Evolutionary conservation across 805 yeast genomes (phyloP), one percentile per base, ranked within the genome.

Genomic region (Candida ulmi): DNA sequence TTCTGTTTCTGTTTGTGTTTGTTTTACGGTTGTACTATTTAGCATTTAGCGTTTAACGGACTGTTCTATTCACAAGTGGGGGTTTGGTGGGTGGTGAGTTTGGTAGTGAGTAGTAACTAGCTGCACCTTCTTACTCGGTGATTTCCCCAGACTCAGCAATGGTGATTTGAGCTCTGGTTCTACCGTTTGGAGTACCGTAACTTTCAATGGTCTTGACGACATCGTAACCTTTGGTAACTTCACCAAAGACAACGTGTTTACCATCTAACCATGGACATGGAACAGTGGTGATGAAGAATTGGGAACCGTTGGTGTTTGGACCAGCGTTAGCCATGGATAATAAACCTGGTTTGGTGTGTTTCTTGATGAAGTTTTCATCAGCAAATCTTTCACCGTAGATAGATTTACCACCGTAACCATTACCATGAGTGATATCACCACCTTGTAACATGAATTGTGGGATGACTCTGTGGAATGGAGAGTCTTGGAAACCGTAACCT

Each of bases 401-500:
- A 35, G 88, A 82, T 66, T 80, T 80, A 63, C 98, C 98, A 63
- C 98, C 98, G 55, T 84, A 80, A 54, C 98, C 97, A 65, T 85
- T 81, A 66, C 86, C 83, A 68, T 72, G 67, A 61, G 88, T 83
- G 69, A 84, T 81, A 68, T 84, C 93, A 72, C 91, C 91, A 63
- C 90, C 97, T 76, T 90, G 98, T 63, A 91, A 74, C 98, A 90
- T 90, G 75, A 90, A 90, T 66, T 84, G 80, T 51, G 96, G 95
- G 56, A 88, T 87, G 51, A 88, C 87, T 73, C 95, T 82, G 81
- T 88, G 96, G 88, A 88, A 88, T 51, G 80, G 72, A 36, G 95
- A 85, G 57, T 74, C 76, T 62, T 81, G 80, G 78, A 81, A 88
- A 45, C 96, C 96, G 58, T 71, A 85, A 1, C 70, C 56, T 28